These are phyloP conservation scores for Sugiyamaella sp. DNA, from an alignment of 1,139 yeast species.

Conservation along the genomic window DNA sequence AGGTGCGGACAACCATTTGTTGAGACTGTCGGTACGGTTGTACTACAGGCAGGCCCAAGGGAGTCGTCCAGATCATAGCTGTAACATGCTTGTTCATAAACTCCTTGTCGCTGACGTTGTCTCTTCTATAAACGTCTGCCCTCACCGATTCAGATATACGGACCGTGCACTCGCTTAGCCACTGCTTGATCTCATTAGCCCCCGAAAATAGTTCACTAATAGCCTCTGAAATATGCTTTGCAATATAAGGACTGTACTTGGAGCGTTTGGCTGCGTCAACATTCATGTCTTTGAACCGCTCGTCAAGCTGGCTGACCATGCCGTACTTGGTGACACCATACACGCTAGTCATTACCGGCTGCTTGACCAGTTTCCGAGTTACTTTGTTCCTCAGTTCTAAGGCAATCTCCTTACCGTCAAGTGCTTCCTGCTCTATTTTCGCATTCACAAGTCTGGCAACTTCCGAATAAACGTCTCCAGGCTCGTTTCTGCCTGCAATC, in stretches of 20 bases:
- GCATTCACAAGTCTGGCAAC: conserved; percentile 59
- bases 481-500: conserved; percentile 43
- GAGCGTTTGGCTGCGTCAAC: conserved; percentile 34
- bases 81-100: conserved; percentile 60
- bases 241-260: conserved; percentile 50
- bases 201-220: conserved; percentile 78
- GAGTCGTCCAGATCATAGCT: conserved; percentile 93
- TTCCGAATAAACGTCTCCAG: conserved; percentile 61
- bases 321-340: conserved; percentile 93
- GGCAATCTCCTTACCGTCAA: conserved; percentile 45
- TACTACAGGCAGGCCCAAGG: conserved; percentile 84
- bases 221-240: conserved; percentile 72
- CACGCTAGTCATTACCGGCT: conserved; percentile 95
- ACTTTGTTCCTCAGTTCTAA: conserved; percentile 58
- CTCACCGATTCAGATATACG: conserved; percentile 64
- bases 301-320: conserved; percentile 70
- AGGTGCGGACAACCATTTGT: conserved; percentile 62
- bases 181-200: conserved; percentile 87
- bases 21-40: conserved; percentile 81
- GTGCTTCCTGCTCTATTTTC: conserved; percentile 51
- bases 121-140: conserved; percentile 16
- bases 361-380: conserved; percentile 82
- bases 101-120: conserved; percentile 22
- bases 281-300: conserved; percentile 44
- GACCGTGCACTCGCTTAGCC: conserved; percentile 83